Evolutionary conservation across 805 yeast species (phyloP).

Genomic region (Nakazawaea populi): DNA sequence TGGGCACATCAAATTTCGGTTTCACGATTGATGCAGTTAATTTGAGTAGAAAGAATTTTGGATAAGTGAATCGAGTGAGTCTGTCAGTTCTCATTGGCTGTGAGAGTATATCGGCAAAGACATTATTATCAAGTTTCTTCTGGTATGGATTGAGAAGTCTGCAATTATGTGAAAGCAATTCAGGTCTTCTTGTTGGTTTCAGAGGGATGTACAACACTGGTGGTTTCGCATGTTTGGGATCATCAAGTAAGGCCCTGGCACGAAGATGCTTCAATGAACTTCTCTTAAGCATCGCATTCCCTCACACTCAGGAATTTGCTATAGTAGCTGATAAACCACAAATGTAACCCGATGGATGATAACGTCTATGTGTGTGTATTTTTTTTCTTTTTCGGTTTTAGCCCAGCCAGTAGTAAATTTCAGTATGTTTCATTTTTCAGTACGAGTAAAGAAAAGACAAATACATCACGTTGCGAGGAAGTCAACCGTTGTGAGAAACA

Average conservation of each 20-base stretch:
- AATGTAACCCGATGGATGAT: too few species aligned
- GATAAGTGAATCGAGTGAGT: background rate
- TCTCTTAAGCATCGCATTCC: background rate
- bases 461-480: too few species aligned
- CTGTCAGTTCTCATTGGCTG: conserved; percentile 2
- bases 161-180: background rate
- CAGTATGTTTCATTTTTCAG: background rate
- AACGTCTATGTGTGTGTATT: too few species aligned
- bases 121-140: background rate
- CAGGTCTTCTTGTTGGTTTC: background rate
- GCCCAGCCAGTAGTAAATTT: background rate
- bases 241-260: conserved; percentile 3
- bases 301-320: too few species aligned
- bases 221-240: conserved; percentile 3
- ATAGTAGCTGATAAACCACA: too few species aligned
- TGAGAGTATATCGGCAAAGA: conserved; percentile 5
- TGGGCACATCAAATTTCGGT: background rate
- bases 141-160: background rate
- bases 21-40: background rate
- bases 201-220: background rate
- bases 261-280: background rate
- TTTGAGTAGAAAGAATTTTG: background rate
- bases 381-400: background rate
- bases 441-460: background rate
- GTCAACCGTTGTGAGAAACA: too few species aligned